A percentile compares a stretch with the other conserved stretches of the same genome.
Evolutionary conservation across 257 asterid species (phyloP).

Genomic region (Solanum corneliomulleri): DNA sequence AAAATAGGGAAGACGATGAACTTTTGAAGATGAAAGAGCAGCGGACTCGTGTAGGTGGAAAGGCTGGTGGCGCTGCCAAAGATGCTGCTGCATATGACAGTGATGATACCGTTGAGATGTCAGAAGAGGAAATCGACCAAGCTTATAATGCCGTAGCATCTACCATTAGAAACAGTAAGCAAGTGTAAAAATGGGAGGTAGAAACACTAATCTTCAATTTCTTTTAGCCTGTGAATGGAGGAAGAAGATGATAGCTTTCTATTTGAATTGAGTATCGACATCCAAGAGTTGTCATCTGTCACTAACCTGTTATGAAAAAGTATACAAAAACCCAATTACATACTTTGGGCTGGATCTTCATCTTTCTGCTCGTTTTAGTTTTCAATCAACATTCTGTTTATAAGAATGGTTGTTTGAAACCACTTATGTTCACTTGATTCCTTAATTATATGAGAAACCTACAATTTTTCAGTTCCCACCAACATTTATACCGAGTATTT

Average conservation of each 20-base stretch:
- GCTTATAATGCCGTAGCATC: slow-evolving; percentile 45
- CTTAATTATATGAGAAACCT: background rate
- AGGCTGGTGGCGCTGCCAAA: background rate
- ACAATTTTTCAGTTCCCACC: too few species aligned
- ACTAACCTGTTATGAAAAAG: background rate
- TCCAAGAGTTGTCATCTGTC: background rate
- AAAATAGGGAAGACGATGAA: slow-evolving; percentile 28
- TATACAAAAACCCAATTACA: background rate
- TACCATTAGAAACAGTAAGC: background rate
- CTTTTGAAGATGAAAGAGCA: slow-evolving; percentile 12
- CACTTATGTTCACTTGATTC: background rate
- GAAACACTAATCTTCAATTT: background rate
- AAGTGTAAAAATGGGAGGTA: background rate
- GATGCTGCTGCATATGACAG: slow-evolving; percentile 37
- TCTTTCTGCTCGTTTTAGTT: too few species aligned
- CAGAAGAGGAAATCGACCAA: slow-evolving; percentile 80
- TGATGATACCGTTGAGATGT: slow-evolving; percentile 88
- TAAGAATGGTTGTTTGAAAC: background rate
- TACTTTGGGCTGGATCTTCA: background rate
- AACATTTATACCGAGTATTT: background rate
- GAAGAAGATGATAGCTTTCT: background rate
- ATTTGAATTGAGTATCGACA: background rate
- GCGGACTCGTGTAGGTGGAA: slow-evolving; percentile 9
- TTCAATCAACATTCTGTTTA: too few species aligned
- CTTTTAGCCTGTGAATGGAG: background rate